Evolutionary conservation across 139 green algal species (phyloP).

Genomic region (Dunaliella primolecta): DNA sequence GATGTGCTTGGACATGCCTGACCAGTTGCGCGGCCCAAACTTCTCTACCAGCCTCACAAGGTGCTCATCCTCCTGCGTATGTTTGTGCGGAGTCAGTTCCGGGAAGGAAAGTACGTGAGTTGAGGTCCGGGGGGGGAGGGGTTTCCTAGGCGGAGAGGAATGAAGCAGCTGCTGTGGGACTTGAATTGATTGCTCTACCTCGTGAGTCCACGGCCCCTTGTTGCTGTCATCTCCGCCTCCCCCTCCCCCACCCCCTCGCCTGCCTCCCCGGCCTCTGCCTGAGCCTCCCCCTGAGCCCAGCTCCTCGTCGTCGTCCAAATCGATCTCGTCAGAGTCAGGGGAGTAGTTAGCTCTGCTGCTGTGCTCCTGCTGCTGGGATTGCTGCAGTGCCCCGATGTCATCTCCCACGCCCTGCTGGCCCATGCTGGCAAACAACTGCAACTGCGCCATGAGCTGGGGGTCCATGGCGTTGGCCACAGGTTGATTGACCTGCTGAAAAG

Average conservation of each 20-base stretch:
- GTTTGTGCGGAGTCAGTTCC: background rate
- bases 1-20: slow-evolving; percentile 49
- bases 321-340: background rate
- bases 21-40: slow-evolving; percentile 70
- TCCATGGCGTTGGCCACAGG: too few species aligned
- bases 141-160: background rate
- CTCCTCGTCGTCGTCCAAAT: background rate
- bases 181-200: too few species aligned
- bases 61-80: slow-evolving; percentile 67
- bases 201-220: slow-evolving; percentile 11
- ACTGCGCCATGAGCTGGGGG: too few species aligned
- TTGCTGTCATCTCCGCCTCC: background rate
- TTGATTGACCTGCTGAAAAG: too few species aligned
- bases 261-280: background rate
- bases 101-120: background rate
- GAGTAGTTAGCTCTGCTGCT: background rate
- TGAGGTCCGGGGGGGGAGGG: background rate
- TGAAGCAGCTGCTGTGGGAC: too few species aligned
- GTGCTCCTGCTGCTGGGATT: background rate
- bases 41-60: slow-evolving; percentile 55
- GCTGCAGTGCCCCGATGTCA: background rate
- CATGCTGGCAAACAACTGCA: too few species aligned
- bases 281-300: background rate
- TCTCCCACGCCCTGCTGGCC: too few species aligned
- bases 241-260: background rate